Evolutionary conservation across 306 rosid genomes (phyloP).

Genomic region (Fragaria iinumae): DNA sequence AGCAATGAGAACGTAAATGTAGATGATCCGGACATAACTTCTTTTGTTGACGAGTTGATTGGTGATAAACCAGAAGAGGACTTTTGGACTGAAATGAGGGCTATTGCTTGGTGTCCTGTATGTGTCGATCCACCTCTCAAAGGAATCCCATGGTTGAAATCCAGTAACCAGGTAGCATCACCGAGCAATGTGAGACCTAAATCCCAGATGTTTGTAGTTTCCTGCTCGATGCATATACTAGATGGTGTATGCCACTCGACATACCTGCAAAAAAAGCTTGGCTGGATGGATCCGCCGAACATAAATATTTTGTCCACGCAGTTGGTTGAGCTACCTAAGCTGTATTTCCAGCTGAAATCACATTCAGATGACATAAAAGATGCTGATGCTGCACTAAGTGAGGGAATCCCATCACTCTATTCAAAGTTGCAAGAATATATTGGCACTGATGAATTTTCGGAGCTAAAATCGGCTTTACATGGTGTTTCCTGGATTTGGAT

Average conservation of each 20-base stretch:
- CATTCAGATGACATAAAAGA: constrained; percentile 48
- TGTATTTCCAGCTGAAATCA: constrained; percentile 60
- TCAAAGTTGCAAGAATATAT: constrained; percentile 66
- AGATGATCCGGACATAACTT: constrained; percentile 40
- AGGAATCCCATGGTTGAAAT: constrained; percentile 89
- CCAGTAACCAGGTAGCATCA: constrained; percentile 52
- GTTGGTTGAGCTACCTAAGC: constrained; percentile 67
- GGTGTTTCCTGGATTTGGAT: constrained; percentile 95
- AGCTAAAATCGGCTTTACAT: constrained; percentile 54
- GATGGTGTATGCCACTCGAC: constrained; percentile 56
- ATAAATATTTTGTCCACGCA: constrained; percentile 57
- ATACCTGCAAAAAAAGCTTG: constrained; percentile 65
- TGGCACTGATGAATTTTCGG: constrained; percentile 42
- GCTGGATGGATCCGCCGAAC: constrained; percentile 69
- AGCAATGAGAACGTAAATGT: constrained; percentile 31
- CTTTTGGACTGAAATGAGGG: constrained; percentile 86
- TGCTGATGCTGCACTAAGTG: constrained; percentile 58
- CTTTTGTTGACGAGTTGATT: constrained; percentile 39
- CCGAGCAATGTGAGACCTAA: constrained; percentile 75
- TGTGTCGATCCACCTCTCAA: constrained; percentile 59
- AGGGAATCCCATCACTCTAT: constrained; percentile 70
- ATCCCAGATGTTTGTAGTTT: constrained; percentile 88
- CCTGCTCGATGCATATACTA: constrained; percentile 83
- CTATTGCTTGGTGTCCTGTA: constrained; percentile 88
- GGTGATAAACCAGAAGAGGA: constrained; percentile 69